Evolutionary conservation across 1,284 basidiomycete species (phyloP).

Genomic region (Fomitiporia mediterranea): DNA sequence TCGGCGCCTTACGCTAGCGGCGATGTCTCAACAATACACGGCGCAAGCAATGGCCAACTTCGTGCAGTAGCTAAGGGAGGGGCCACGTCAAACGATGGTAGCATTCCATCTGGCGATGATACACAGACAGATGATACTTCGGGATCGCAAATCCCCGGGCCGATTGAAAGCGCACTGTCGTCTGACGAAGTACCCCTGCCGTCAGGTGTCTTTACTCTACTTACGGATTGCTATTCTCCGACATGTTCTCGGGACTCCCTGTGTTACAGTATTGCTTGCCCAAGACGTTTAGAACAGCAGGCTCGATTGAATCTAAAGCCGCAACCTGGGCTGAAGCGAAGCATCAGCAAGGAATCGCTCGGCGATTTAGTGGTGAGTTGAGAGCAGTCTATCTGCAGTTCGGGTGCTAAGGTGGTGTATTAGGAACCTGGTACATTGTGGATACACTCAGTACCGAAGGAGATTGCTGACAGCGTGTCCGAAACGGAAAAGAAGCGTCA

Average conservation of each 20-base stretch:
- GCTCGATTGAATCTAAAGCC: slow-evolving; percentile 90
- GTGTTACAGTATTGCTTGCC: slow-evolving; percentile 98
- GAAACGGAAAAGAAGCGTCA: slow-evolving; percentile 95
- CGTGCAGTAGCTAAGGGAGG: slow-evolving; percentile 4
- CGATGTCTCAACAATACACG: slow-evolving; percentile 46
- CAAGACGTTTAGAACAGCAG: slow-evolving; percentile 91
- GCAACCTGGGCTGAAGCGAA: slow-evolving; percentile 77
- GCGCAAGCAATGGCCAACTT: slow-evolving; percentile 29
- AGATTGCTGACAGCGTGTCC: slow-evolving; percentile 88
- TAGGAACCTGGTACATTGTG: slow-evolving; percentile 89
- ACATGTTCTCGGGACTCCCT: slow-evolving; percentile 91
- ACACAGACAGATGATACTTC: slow-evolving; percentile 14
- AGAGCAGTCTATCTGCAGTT: slow-evolving; percentile 12
- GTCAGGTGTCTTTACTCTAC: slow-evolving; percentile 92
- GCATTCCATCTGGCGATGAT: slow-evolving; percentile 12
- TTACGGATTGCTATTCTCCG: slow-evolving; percentile 98
- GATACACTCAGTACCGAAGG: slow-evolving; percentile 95
- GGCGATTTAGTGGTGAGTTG: slow-evolving; percentile 69
- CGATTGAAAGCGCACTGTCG: slow-evolving; percentile 41
- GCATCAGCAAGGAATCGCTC: slow-evolving; percentile 78
- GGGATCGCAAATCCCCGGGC: slow-evolving; percentile 27
- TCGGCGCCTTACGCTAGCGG: slow-evolving; percentile 76
- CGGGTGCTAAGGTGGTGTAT: slow-evolving; percentile 12
- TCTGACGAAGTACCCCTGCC: slow-evolving; percentile 75
- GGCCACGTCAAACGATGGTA: slow-evolving; percentile 1